These are phyloP conservation scores for Aspergillus ibericus DNA, from an alignment of 2,329 filamentous ascomycete species.

Conservation along the genomic window DNA sequence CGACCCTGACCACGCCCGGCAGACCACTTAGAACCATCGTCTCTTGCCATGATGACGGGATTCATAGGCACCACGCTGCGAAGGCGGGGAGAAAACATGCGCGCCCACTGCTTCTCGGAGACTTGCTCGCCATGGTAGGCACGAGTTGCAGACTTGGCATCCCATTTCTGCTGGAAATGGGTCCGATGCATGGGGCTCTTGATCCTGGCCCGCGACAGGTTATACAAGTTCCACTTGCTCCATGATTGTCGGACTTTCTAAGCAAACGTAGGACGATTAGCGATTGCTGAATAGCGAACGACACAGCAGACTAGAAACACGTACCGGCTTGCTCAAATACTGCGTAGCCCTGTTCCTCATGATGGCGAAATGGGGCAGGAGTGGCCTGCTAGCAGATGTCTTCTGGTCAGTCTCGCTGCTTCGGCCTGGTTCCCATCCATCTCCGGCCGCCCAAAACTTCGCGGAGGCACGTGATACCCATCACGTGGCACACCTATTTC, in stretches of 20 bases:
- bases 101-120: conserved; percentile 87
- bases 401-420: conserved; percentile 11
- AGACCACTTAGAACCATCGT: conserved; percentile 81
- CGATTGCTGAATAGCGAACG: conserved; percentile 6
- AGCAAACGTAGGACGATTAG: conserved; percentile 4
- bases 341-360: conserved; percentile 50
- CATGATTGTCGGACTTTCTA: conserved; percentile 94
- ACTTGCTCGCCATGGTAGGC: conserved; percentile 95
- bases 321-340: conserved; percentile 42
- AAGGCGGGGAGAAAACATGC: conserved; percentile 82
- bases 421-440: conserved; percentile 9
- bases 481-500: neutral
- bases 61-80: conserved; percentile 84
- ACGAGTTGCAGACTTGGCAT: conserved; percentile 77
- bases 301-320: neutral
- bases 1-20: conserved; percentile 78
- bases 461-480: conserved; percentile 8
- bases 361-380: conserved; percentile 24
- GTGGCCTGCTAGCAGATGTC: conserved; percentile 10
- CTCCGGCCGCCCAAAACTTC: conserved; percentile 35
- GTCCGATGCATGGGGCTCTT: conserved; percentile 56
- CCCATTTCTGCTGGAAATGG: conserved; percentile 99
- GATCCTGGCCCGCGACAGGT: conserved; percentile 61
- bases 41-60: conserved; percentile 70
- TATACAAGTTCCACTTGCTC: conserved; percentile 97